phyloP scores from a whole-genome alignment of 2,329 filamentous ascomycete genomes.

The Ophiostoma australiae region DNA sequence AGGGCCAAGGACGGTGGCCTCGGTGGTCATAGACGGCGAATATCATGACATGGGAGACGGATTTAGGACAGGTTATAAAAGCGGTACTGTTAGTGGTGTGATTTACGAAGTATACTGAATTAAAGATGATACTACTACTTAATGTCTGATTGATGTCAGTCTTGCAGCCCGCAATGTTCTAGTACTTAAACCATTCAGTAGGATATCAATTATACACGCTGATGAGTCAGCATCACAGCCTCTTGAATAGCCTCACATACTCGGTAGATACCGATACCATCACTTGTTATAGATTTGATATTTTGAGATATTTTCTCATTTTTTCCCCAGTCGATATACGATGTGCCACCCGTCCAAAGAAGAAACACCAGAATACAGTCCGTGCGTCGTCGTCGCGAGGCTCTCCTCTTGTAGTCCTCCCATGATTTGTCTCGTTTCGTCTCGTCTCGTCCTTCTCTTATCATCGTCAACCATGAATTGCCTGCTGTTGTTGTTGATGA shows the following conservation, averaged over 20 bases:
- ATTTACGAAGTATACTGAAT: neutral
- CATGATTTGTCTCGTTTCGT: neutral
- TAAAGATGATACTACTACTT: neutral
- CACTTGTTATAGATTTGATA: neutral
- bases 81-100: neutral
- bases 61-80: neutral
- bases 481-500: neutral
- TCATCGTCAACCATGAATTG: neutral
- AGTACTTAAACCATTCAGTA: neutral
- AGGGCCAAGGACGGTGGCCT: neutral
- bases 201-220: neutral
- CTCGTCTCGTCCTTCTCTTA: neutral
- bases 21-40: neutral
- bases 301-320: constrained; percentile 7
- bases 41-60: neutral
- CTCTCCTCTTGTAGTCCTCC: neutral
- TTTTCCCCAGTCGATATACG: neutral
- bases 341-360: neutral
- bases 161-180: neutral
- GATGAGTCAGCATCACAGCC: neutral
- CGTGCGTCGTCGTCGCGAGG: neutral
- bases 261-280: neutral
- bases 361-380: neutral
- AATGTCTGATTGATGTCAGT: neutral
- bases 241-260: neutral